phyloP scores from a whole-genome alignment of 2,329 filamentous ascomycete genomes.

The Periconia macrospinosa region DNA sequence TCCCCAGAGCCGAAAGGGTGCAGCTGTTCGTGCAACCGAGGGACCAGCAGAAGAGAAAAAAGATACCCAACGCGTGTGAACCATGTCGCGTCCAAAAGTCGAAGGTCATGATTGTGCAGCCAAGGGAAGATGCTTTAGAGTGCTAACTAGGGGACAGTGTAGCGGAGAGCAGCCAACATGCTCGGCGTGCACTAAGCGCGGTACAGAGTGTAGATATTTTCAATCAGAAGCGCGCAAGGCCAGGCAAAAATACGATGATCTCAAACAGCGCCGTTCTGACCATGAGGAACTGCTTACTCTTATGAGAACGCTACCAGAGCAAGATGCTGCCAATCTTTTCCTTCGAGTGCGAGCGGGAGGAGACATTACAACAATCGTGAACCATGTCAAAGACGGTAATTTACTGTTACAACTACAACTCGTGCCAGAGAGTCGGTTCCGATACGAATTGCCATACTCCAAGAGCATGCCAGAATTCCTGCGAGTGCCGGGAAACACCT shows the following conservation, averaged over 20 bases:
- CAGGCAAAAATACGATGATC: slow-evolving; percentile 9
- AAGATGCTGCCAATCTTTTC: too few relatives aligned
- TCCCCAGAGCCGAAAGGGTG: background rate
- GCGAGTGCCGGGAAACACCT: background rate
- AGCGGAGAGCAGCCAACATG: background rate
- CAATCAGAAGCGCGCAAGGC: slow-evolving; percentile 6
- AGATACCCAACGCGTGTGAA: background rate
- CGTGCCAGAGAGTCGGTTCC: background rate
- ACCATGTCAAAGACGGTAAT: slow-evolving; percentile 11
- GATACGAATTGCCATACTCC: background rate
- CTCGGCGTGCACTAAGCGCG: slow-evolving; percentile 1
- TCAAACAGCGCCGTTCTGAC: slow-evolving; percentile 3
- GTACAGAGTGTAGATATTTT: slow-evolving; percentile 9
- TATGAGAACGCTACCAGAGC: too few relatives aligned
- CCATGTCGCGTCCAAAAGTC: background rate
- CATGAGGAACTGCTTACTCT: too few relatives aligned
- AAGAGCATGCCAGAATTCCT: background rate
- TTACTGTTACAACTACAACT: too few relatives aligned
- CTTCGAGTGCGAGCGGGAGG: too few relatives aligned
- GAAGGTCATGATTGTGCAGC: background rate
- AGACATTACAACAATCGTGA: slow-evolving; percentile 1
- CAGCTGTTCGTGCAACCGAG: background rate
- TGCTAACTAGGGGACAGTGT: slow-evolving; percentile 6
- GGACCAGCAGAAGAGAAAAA: background rate
- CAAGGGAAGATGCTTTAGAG: background rate